phyloP scores from a whole-genome alignment of 768 basidiomycete species.

The Tremella fuciformis region DNA sequence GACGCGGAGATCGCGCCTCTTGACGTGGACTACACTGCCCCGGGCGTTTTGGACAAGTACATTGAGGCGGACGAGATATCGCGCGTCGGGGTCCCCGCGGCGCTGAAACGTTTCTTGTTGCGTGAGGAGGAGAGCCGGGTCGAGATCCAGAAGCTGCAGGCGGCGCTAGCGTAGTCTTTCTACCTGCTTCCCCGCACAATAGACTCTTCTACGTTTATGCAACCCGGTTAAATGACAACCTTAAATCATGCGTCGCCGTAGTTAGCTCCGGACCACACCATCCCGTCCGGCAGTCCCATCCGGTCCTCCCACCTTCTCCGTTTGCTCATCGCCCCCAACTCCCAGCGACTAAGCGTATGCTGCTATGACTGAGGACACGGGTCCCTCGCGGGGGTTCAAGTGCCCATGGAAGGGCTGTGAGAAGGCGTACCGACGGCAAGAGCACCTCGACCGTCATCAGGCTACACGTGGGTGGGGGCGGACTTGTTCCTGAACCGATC shows the following conservation, averaged over 20 bases:
- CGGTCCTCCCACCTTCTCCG: too few relatives aligned
- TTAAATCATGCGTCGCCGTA: too few relatives aligned
- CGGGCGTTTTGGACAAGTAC: constrained; percentile 35
- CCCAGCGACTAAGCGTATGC: too few relatives aligned
- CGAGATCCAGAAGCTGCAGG: constrained; percentile 22
- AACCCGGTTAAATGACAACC: too few relatives aligned
- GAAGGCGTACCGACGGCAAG: constrained; percentile 10
- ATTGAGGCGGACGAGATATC: constrained; percentile 36
- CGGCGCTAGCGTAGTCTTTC: constrained; percentile 4
- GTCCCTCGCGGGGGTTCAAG: neutral
- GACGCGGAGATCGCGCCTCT: constrained; percentile 27
- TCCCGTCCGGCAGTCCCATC: too few relatives aligned
- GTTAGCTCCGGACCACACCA: too few relatives aligned
- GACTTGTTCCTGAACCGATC: neutral
- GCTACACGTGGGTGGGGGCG: constrained; percentile 4
- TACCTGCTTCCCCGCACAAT: too few relatives aligned
- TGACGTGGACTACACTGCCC: constrained; percentile 36
- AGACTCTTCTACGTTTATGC: too few relatives aligned
- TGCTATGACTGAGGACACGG: too few relatives aligned
- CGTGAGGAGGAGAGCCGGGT: constrained; percentile 11
- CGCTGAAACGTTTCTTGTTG: constrained; percentile 28
- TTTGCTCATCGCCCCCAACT: too few relatives aligned
- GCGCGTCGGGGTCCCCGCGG: constrained; percentile 27
- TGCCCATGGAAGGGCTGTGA: constrained; percentile 13
- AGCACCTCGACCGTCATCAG: constrained; percentile 16